Evolutionary conservation across 495 filamentous ascomycete genomes (phyloP).

Genomic region (Neurospora sp.): DNA sequence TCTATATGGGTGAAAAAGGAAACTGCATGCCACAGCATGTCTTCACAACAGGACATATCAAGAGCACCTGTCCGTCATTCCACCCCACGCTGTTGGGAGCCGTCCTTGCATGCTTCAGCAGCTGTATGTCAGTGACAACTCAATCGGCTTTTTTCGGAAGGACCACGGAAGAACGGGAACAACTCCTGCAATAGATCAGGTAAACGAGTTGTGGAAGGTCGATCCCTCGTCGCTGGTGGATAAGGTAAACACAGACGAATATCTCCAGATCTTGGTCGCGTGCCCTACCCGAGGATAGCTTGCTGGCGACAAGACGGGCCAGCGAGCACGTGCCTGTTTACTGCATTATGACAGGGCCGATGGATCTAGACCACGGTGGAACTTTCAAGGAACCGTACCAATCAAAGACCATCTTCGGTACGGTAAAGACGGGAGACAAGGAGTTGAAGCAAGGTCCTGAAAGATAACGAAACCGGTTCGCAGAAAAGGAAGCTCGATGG

Average conservation of each 20-base stretch:
- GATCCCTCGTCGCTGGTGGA: neutral
- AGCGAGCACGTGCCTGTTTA: neutral
- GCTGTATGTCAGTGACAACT: neutral
- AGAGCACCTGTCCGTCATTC: neutral
- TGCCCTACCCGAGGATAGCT: neutral
- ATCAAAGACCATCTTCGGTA: neutral
- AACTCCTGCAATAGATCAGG: neutral
- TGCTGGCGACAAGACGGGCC: neutral
- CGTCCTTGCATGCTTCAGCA: neutral
- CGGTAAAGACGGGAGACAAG: neutral
- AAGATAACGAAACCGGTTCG: neutral
- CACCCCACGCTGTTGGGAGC: neutral
- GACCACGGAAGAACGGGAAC: neutral
- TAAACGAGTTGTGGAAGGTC: neutral
- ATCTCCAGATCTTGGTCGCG: neutral
- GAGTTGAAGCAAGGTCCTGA: neutral
- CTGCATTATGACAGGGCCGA: neutral
- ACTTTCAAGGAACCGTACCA: neutral
- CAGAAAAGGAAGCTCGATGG: neutral
- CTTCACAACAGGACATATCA: neutral
- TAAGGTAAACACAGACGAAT: neutral
- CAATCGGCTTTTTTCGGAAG: neutral
- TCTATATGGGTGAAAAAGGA: neutral
- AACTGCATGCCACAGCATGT: neutral
- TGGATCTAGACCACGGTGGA: neutral